Evolutionary conservation across 306 rosid species (phyloP).

Genomic region (Cucumis melo): DNA sequence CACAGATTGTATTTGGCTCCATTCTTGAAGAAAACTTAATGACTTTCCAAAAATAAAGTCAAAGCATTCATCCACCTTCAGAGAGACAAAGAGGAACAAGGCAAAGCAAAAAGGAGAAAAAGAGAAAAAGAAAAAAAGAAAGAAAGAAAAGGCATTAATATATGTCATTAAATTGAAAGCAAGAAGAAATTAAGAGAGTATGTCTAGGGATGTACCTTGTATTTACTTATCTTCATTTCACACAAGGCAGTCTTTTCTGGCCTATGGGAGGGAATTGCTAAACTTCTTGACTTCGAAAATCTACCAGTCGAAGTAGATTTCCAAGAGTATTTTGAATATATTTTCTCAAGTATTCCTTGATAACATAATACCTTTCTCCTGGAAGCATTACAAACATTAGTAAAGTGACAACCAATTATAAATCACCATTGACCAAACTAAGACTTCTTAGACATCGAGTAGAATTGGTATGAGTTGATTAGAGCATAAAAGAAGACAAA

Average conservation of each 20-base stretch:
- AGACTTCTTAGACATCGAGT: not conserved
- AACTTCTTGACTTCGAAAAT: conserved; percentile 18
- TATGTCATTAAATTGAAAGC: not conserved
- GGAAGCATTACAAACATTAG: conserved; percentile 9
- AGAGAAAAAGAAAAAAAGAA: not conserved
- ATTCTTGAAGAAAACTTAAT: conserved; percentile 17
- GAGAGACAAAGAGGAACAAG: not conserved
- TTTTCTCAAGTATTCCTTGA: conserved; percentile 18
- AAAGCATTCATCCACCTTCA: conserved; percentile 17
- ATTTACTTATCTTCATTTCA: conserved; percentile 10
- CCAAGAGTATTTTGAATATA: conserved; percentile 24
- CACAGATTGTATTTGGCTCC: conserved; percentile 37
- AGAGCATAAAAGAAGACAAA: not conserved
- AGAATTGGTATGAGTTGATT: not conserved
- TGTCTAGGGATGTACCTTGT: conserved; percentile 23
- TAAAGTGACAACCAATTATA: conserved; percentile 11
- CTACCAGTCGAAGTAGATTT: conserved; percentile 16
- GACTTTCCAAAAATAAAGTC: conserved; percentile 16
- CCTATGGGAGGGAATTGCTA: conserved; percentile 14
- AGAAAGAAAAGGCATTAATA: not conserved
- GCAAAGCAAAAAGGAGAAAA: not conserved
- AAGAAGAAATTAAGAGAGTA: not conserved
- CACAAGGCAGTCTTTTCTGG: conserved; percentile 16
- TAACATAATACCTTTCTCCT: conserved; percentile 24
- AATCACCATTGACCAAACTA: not conserved